phyloP scores from a whole-genome alignment of 495 filamentous ascomycete species.

The Tetracladium marchalianum region DNA sequence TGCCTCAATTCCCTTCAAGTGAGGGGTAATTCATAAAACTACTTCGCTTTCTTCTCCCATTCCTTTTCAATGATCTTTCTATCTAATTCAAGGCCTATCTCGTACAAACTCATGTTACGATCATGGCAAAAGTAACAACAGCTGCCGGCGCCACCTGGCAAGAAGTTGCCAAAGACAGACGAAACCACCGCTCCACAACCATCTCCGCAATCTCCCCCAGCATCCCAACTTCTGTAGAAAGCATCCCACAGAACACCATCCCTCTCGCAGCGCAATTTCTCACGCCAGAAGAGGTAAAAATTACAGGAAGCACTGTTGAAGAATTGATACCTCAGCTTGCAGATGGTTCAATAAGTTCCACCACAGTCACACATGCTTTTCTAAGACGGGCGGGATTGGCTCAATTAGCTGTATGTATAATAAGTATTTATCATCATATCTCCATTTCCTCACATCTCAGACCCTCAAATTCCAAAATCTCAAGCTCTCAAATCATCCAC shows the following conservation, averaged over 20 bases:
- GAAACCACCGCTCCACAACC: slow-evolving; percentile 33
- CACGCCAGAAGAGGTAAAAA: slow-evolving; percentile 33
- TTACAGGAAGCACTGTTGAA: slow-evolving; percentile 38
- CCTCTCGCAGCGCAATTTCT: slow-evolving; percentile 32
- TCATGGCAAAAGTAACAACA: slow-evolving; percentile 25
- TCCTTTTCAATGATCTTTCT: too few relatives aligned
- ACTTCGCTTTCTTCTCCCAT: too few relatives aligned
- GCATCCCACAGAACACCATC: slow-evolving; percentile 33
- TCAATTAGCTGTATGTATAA: slow-evolving; percentile 41
- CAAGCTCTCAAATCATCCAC: slow-evolving; percentile 9
- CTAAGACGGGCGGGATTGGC: slow-evolving; percentile 48
- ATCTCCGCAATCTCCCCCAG: slow-evolving; percentile 29
- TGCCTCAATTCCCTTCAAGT: too few relatives aligned
- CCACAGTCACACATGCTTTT: slow-evolving; percentile 45
- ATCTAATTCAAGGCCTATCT: background rate
- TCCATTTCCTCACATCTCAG: too few relatives aligned
- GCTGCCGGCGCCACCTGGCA: slow-evolving; percentile 33
- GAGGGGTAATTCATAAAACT: too few relatives aligned
- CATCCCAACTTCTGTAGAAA: slow-evolving; percentile 16
- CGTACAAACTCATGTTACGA: background rate
- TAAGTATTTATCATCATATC: too few relatives aligned
- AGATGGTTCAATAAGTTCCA: slow-evolving; percentile 30
- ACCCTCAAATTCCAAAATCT: too few relatives aligned
- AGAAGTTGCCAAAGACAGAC: slow-evolving; percentile 32
- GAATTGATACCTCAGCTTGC: slow-evolving; percentile 34